Percentiles rank a stretch among this genome's conserved stretches.
These are phyloP conservation scores for Mortierella sp. DNA, from an alignment of 371 early-diverging fungal species.

Conservation along the genomic window DNA sequence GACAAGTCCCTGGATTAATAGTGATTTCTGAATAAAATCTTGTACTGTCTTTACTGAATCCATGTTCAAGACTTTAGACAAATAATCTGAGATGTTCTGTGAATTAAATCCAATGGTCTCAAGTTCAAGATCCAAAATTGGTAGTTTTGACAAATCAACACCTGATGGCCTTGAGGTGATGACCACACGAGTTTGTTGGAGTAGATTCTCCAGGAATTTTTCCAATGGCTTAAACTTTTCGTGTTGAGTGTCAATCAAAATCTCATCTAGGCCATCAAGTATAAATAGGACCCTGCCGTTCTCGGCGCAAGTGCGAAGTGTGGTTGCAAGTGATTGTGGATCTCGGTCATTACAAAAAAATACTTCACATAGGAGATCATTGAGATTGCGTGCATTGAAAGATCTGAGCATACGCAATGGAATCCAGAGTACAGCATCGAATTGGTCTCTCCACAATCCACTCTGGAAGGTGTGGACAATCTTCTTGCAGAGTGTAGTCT, in stretches of 20 bases:
- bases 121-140: conserved; percentile 20
- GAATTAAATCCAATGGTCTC: conserved; percentile 31
- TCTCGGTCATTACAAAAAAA: not conserved
- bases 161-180: conserved; percentile 37
- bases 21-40: conserved; percentile 27
- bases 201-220: conserved; percentile 4
- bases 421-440: conserved; percentile 24
- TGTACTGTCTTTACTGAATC: conserved; percentile 18
- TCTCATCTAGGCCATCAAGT: conserved; percentile 31
- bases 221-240: conserved; percentile 6
- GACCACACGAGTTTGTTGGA: conserved; percentile 8
- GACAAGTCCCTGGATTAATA: too few relatives aligned
- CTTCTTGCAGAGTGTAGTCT: conserved; percentile 31
- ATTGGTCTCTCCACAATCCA: conserved; percentile 21
- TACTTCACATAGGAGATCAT: conserved; percentile 13
- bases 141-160: conserved; percentile 14
- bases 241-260: conserved; percentile 1
- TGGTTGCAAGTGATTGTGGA: not conserved
- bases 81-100: conserved; percentile 17
- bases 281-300: conserved; percentile 23
- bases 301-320: conserved; percentile 1
- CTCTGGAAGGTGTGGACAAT: conserved; percentile 12
- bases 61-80: conserved; percentile 11
- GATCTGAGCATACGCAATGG: conserved; percentile 24
- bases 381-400: conserved; percentile 14